Percentiles rank a stretch among this genome's conserved stretches.
These are phyloP conservation scores for Aspergillus sp. DNA, from an alignment of 2,329 filamentous ascomycete genomes.

Conservation along the genomic window DNA sequence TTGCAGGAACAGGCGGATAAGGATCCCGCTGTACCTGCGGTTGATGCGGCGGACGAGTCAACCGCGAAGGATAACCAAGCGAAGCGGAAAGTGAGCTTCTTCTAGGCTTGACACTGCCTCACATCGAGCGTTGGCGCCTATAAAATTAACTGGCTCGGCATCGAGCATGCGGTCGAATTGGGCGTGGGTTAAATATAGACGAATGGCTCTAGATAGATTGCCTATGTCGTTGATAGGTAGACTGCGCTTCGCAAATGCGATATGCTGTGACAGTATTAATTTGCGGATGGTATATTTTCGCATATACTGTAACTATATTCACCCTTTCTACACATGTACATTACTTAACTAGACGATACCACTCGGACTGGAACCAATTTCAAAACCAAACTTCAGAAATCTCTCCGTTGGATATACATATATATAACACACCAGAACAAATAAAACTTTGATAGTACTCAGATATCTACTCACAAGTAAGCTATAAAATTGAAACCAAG, in stretches of 20 bases:
- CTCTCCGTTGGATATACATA: background rate
- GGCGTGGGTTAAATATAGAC: background rate
- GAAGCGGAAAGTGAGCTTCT: constrained; percentile 31
- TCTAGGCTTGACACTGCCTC: constrained; percentile 14
- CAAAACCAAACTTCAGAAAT: background rate
- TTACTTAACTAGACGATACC: background rate
- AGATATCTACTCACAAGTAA: background rate
- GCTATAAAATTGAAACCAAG: background rate
- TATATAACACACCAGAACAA: background rate
- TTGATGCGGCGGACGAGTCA: constrained; percentile 6
- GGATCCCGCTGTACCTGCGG: background rate
- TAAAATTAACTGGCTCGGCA: background rate
- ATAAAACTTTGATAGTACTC: too few species aligned
- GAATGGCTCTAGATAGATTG: background rate
- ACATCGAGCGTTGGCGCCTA: background rate
- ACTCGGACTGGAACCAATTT: background rate
- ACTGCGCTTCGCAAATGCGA: background rate
- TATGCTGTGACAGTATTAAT: background rate
- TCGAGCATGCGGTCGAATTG: background rate
- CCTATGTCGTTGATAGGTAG: background rate
- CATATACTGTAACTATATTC: background rate
- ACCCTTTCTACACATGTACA: background rate
- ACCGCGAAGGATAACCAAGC: constrained; percentile 12
- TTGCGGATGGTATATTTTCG: background rate
- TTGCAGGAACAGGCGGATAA: background rate